Evolutionary conservation across 257 asterid genomes (phyloP), one percentile per base, ranked within the genome.

Genomic region (Datura wrightii): DNA sequence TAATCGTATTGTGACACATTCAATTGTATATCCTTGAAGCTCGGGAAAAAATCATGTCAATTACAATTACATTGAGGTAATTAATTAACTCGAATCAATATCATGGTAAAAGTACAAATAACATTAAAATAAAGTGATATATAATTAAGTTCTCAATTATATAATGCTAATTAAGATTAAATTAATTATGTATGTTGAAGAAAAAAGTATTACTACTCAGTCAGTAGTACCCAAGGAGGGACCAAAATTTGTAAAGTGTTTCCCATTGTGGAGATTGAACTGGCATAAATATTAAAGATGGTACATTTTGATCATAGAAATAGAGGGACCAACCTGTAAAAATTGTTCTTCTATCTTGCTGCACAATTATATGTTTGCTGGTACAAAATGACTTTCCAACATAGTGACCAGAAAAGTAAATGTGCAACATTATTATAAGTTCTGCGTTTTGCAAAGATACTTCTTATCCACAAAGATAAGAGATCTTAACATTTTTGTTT

Each of bases 271-370:
- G 31, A 67, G 60, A 74, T 74, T 24, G 81, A 74, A 48, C 2
- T 74, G 60, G 44, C 81, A 74, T 5, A 46, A 11, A 48, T 48
- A 24, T 48, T 74, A 13, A 24, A 74, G 41, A 8, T 24, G 3
- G 24, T 74, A 74, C 81, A 48, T 74, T 74, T 24, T 48, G 58
- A 72, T 65, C 72, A 65, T 44, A 71, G 5, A 71, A 71, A 42
- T 44, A 5, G 39, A n/a, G 55, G 79, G 79, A 71, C 79, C 79
- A 10, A 42, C 79, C 79, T 42, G 18, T 70, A 46, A 19, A 74
- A 48, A 3, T 67, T 74, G 60, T 48, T 74, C 24, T 24, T 74
- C 2, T 8, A 13, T 46, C 8, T 46, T 44, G 42, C 81, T 19
- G 24, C 81, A 74, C 81, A 8, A 48, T 48, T 24, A 48, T 24